phyloP scores from a whole-genome alignment of 768 basidiomycete genomes.

The Mycena alexandri region DNA sequence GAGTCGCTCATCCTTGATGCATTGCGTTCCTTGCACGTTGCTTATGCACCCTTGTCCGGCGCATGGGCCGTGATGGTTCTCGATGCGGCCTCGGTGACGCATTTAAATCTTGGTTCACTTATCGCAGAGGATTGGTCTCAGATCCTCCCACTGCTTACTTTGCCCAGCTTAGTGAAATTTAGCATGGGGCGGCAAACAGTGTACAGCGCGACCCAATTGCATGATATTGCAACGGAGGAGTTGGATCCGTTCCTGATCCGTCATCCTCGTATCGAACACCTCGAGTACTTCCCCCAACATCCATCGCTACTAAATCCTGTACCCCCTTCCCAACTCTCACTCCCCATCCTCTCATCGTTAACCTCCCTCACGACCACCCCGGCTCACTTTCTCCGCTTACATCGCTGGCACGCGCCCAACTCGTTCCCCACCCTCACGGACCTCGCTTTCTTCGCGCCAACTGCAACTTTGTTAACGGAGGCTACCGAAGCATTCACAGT shows the following conservation, averaged over 20 bases:
- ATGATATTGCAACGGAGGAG: neutral
- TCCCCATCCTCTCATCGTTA: neutral
- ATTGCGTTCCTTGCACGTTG: neutral
- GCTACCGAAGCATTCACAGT: neutral
- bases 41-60: neutral
- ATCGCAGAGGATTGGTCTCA: neutral
- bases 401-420: neutral
- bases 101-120: conserved; percentile 7
- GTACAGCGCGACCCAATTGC: neutral
- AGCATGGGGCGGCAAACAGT: neutral
- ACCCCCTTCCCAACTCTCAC: neutral
- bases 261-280: conserved; percentile 12
- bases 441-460: conserved; percentile 6
- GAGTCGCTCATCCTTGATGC: conserved; percentile 1
- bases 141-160: conserved; percentile 11
- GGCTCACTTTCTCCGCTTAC: conserved; percentile 20
- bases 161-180: conserved; percentile 11
- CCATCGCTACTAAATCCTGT: neutral
- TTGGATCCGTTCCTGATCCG: conserved; percentile 28
- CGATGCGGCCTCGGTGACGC: neutral
- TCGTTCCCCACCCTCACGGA: neutral
- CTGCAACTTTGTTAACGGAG: neutral
- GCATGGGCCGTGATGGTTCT: conserved; percentile 21
- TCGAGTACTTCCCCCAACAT: conserved; percentile 18
- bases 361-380: conserved; percentile 29